Evolutionary conservation across 306 rosid species (phyloP), one percentile per base, ranked within the genome.

Genomic region (Begonia masoniana): DNA sequence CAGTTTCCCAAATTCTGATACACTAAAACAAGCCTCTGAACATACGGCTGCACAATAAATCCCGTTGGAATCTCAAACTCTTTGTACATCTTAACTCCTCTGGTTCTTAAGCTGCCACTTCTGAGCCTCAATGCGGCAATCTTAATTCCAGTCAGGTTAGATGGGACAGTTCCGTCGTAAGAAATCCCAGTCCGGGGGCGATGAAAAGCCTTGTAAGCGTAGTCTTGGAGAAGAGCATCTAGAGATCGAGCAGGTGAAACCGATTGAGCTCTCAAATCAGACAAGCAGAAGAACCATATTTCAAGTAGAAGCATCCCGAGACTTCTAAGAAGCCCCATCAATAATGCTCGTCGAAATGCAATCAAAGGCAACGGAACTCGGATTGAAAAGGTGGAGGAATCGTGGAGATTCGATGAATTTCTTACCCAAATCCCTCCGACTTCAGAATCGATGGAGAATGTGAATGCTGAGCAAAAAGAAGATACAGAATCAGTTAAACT

Each of bases 31-130:
- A 88, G 72, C 68, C 97, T 88, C 74, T 73, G 21, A 15, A 71
- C 97, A 68, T 79, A 82, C 15, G 75, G 88, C 0, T 11, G 57
- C 71, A 36, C 93, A 14, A 19, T 51, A 51, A 84, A 59, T 41
- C 93, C 93, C 1, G 0, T 9, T 0, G 88, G 83, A 61, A 88
- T 77, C 6, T 15, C 65, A 62, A 82, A 82, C 74, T 84, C 97
- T 24, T 82, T 69, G 84, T 75, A 88, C 72, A 17, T 42, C 0
- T 9, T 1, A 62, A 66, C 65, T 17, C 97, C 97, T 67, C 51
- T 75, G 66, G 86, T 77, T 68, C 67, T 77, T 52, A 88, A 68
- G 78, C 97, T 88, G 15, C 97, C 97, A 70, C 86, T 68, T 56
- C 78, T 68, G 15, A 74, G 68, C 68, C 78, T 60, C 71, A 74